Percentiles rank a stretch among this genome's conserved stretches.
phyloP scores from a whole-genome alignment of 129 eudicot species.

The Arctium minus region DNA sequence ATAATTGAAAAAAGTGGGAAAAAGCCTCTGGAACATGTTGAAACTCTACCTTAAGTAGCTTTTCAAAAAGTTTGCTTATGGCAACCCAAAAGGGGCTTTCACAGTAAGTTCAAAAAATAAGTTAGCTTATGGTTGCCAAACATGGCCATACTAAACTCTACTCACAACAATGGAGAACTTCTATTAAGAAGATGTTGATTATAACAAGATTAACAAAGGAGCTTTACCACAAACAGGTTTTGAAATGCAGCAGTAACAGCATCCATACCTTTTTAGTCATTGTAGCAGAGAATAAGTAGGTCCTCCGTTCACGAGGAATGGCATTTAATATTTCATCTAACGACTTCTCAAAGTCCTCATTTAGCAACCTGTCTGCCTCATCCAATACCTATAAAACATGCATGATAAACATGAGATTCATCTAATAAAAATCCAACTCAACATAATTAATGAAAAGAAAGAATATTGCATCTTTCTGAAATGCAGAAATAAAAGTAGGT shows the following conservation, averaged over 20 bases:
- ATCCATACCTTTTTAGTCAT: conserved; percentile 76
- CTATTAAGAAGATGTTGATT: no score
- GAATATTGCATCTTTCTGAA: not conserved
- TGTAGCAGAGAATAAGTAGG: conserved; percentile 90
- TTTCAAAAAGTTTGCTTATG: not conserved
- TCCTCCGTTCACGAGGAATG: conserved; percentile 82
- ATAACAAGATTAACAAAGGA: not conserved
- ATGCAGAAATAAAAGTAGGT: not conserved
- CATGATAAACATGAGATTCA: not conserved
- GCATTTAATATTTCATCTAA: conserved; percentile 72
- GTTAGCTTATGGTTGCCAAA: not conserved
- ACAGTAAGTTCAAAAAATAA: no score
- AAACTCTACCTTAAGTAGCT: not conserved
- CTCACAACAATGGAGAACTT: not conserved
- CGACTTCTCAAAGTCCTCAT: conserved; percentile 86
- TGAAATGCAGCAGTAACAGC: not conserved
- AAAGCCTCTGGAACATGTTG: not conserved
- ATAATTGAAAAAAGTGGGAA: not conserved
- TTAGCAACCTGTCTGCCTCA: conserved; percentile 91
- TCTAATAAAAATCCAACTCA: not conserved
- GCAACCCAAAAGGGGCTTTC: not conserved
- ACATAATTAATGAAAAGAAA: not conserved
- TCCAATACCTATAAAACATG: conserved; percentile 66
- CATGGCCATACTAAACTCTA: not conserved
- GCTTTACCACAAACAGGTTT: not conserved